Base-by-base conservation (phyloP, 345 rosid species). In the Stellera chamaejasme region DNA sequence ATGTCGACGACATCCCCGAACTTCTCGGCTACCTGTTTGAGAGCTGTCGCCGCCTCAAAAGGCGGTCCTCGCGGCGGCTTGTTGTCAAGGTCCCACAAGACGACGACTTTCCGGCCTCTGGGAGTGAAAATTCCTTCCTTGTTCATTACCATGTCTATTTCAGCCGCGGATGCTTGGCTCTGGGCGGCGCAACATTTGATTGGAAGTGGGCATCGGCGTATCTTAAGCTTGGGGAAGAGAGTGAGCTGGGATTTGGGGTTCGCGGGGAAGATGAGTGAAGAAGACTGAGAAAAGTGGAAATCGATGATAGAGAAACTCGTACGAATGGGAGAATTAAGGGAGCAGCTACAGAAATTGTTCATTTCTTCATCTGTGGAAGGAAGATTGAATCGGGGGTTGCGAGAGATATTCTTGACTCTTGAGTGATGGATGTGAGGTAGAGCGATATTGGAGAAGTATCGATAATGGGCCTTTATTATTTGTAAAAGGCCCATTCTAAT, bases 21-120 rank as follows among this genome's bases (percentile, higher is more conserved):
- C 6, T 56, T 70, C 72, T 75, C 68, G 3, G 95, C 96, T 9
- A 85, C 66, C 23, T 60, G 60, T 14, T 82, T 78, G 48, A 92
- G 77, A 4, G 81, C 82, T 32, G 71, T 48, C 0, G 95, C 98
- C 0, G 96, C 95, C 11, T 72, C 74, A 62, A 74, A 92, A 0
- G 96, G 98, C 32, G 82, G 85, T 8, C 95, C 95, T 0, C 88
- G 80, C 0, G 95, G 96, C 7, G 96, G 98, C 61, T 92, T 92
- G 80, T 92, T 92, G 69, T 92, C 98, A 44, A 92, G 87, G 82
- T 92, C 95, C 98, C 96, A 88, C 7, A 85, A 75, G 53, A 92
- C 90, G 0, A 88, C 88, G 10, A 92, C 96, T 58, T 79, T 86
- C 68, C 72, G 72, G 68, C 71, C 65, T 60, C 72, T 82, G 36